Base-by-base conservation (phyloP, 192 early-diverging fungal species). In the Phlyctochytrium arcticum region DNA sequence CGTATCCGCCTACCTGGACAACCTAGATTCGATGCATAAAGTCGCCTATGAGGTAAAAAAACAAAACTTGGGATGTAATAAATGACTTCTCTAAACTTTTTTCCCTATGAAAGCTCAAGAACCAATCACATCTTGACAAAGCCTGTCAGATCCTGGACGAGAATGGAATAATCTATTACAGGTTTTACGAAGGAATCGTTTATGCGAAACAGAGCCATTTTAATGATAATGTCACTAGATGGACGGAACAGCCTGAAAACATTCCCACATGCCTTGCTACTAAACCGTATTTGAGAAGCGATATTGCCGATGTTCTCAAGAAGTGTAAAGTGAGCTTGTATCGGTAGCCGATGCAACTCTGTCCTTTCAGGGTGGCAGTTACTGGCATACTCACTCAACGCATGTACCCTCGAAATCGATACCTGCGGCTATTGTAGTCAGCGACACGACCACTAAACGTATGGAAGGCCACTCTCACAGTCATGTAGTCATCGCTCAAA, bases 11-110 rank as follows among this genome's bases (percentile, higher is more conserved):
- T 92, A 92, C 69, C 59, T 83, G 5, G 42, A 54, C 6, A 75
- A 86, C 64, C 47, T 88, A 5, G 71, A 85, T 23, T 67, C 65
- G 8, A 90, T 90, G 89, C 87, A 87, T 72, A 92, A 90, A 50
- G 89, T 92, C 1, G 76, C 85, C 7, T 74, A 90, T 31, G 88
- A 88, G 73, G 86, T 46, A 60, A 3, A n/a, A n/a, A n/a, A n/a
- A n/a, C n/a, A n/a, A n/a, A n/a, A n/a, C n/a, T n/a, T n/a, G n/a
- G n/a, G n/a, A n/a, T n/a, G n/a, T n/a, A n/a, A n/a, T n/a, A n/a
- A n/a, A n/a, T n/a, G n/a, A n/a, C n/a, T n/a, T n/a, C n/a, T n/a
- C n/a, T n/a, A n/a, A n/a, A n/a, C n/a, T n/a, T n/a, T n/a, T n/a
- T n/a, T n/a, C n/a, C n/a, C n/a, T n/a, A n/a, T n/a, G 10, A 27